phyloP scores from a whole-genome alignment of 257 asterid genomes.

The Primulina huaijiensis region DNA sequence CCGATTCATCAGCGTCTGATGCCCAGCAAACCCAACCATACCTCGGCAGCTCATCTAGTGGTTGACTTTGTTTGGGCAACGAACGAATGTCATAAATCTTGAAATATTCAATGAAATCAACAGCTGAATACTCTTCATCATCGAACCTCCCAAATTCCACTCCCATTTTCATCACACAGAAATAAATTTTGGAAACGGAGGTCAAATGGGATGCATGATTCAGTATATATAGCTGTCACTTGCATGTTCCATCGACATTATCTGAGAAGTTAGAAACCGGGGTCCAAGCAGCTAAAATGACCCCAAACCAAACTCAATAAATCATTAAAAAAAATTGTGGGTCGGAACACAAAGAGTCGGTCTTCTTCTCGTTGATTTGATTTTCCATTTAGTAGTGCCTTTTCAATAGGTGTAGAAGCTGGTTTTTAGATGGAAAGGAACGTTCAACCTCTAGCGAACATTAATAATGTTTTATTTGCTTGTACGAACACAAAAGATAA shows the following conservation, averaged over 20 bases:
- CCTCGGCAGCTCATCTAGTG: not conserved
- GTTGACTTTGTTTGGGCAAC: not conserved
- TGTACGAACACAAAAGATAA: too few species aligned
- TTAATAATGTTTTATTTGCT: too few species aligned
- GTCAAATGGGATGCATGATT: not conserved
- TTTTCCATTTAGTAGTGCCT: not conserved
- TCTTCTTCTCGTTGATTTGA: not conserved
- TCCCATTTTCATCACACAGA: not conserved
- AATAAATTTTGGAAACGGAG: too few species aligned
- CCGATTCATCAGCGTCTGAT: not conserved
- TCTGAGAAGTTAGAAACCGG: not conserved
- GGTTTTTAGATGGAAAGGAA: not conserved
- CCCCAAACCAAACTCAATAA: too few species aligned
- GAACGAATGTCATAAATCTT: not conserved
- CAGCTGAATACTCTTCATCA: not conserved
- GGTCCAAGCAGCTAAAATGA: not conserved
- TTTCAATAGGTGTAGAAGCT: not conserved
- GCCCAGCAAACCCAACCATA: not conserved
- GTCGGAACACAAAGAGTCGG: too few species aligned
- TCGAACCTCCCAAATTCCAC: not conserved
- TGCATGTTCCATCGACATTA: too few species aligned
- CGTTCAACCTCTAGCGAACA: too few species aligned
- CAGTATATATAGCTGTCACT: not conserved
- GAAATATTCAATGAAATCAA: too few species aligned
- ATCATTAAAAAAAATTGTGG: too few species aligned